Conservation (phyloP, 1,139 yeast genomes). For the Candida sp. region DNA sequence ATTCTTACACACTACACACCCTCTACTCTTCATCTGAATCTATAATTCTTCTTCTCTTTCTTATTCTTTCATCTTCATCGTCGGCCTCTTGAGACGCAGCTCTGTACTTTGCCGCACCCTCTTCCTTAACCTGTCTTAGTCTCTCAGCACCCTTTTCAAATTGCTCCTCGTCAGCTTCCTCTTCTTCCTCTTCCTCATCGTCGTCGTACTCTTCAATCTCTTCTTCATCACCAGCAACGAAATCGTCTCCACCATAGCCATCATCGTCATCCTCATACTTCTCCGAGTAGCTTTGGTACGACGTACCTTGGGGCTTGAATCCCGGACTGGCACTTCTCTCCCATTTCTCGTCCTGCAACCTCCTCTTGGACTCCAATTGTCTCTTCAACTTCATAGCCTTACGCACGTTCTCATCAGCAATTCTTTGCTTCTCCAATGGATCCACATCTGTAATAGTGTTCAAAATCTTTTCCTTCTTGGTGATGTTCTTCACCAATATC, state of each 20-base stretch:
- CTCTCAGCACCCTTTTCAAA: conserved; percentile 67
- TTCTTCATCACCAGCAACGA: conserved; percentile 47
- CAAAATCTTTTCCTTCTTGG: conserved; percentile 60
- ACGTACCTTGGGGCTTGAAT: conserved; percentile 28
- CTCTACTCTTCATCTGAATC: conserved; percentile 47
- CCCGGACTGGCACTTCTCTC: conserved; percentile 33
- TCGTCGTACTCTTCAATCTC: conserved; percentile 52
- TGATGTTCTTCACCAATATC: conserved; percentile 75
- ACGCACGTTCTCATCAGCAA: conserved; percentile 80
- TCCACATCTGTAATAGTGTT: conserved; percentile 79
- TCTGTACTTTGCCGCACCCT: conserved; percentile 55
- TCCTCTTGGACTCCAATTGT: conserved; percentile 61
- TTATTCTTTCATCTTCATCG: conserved; percentile 57
- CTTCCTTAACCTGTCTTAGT: conserved; percentile 60
- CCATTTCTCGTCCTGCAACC: conserved; percentile 47
- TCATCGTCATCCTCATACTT: conserved; percentile 38
- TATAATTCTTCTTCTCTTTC: conserved; percentile 48
- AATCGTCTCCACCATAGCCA: conserved; percentile 49
- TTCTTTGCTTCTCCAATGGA: conserved; percentile 84
- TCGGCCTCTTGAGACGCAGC: conserved; percentile 47
- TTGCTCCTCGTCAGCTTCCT: conserved; percentile 62
- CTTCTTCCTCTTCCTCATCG: conserved; percentile 38
- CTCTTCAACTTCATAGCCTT: conserved; percentile 72
- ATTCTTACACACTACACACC: conserved; percentile 6
- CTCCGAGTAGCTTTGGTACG: conserved; percentile 45